Base-by-base conservation (phyloP, 192 early-diverging fungal species). In the Entomortierella lignicola region DNA sequence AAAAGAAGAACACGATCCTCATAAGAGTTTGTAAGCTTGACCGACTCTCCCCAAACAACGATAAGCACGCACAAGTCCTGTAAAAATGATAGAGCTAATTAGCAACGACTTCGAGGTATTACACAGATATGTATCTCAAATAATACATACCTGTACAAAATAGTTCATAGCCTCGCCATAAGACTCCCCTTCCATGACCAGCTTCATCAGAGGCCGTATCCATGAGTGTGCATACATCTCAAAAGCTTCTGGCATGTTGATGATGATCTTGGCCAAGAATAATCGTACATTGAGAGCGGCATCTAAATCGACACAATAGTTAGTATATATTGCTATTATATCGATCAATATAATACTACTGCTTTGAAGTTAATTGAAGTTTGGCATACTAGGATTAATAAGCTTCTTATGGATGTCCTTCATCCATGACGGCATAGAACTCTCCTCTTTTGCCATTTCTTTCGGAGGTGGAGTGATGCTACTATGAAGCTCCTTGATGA, bases 11-110 rank as follows among this genome's bases (percentile, higher is more conserved):
- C 69, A 31, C 79, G 69, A 53, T 84, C 85, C 4, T 85, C 81
- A 30, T 69, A 63, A 27, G 66, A 53, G 41, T 77, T 50, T 23
- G 52, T n/a, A 1, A 87, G 50, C 12, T 75, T 69, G 18, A 71
- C 58, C 2, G 53, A 71, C 39, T 72, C 80, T n/a, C 84, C 86
- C 92, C 92, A 93, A n/a, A 82, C 79, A 50, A 93, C 81, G 37
- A 93, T 71, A 6, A 91, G 50, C 6, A 89, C 77, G 63, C 91
- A 90, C 18, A 93, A 23, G 64, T 92, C 92, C 91, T 92, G 69
- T 32, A 11, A n/a, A 32, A 27, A 37, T 27, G 41, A 0, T 39
- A 15, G 2, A 25, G 2, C 1, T 29, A 4, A 41, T 44, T 58
- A 58, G 32, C 13, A 13, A 4, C 10, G 34, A 10, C 5, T 37